Conservation (phyloP, 2,329 filamentous ascomycete species). For the Alternaria burnsii region DNA sequence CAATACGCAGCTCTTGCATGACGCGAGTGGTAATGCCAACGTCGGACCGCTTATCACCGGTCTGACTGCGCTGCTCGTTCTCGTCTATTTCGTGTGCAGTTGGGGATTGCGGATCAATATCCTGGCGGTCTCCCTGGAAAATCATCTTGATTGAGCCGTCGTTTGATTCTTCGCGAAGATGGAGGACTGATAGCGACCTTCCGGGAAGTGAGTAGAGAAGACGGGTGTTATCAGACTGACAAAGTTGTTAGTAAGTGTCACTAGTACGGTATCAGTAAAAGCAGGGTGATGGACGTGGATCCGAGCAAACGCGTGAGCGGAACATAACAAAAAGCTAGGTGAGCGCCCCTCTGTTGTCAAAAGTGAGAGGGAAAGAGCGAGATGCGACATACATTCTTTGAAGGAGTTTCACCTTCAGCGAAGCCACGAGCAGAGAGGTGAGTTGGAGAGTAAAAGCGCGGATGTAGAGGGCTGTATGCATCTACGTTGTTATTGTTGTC, state of each 20-base stretch:
- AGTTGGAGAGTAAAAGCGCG: constrained; percentile 45
- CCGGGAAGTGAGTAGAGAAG: constrained; percentile 32
- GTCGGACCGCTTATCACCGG: constrained; percentile 8
- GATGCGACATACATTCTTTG: constrained; percentile 43
- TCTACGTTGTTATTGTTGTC: not conserved
- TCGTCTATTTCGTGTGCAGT: constrained; percentile 17
- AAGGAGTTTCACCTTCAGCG: constrained; percentile 35
- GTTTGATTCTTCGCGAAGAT: constrained; percentile 21
- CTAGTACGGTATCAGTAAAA: not conserved
- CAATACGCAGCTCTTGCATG: constrained; percentile 33
- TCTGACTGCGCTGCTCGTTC: constrained; percentile 6
- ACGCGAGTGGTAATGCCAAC: constrained; percentile 20
- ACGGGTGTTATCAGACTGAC: constrained; percentile 36
- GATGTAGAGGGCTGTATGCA: constrained; percentile 23
- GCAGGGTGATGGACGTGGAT: constrained; percentile 15
- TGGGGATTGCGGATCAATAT: constrained; percentile 29
- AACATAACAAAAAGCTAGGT: constrained; percentile 9
- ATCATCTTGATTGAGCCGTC: constrained; percentile 35
- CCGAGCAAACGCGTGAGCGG: constrained; percentile 1
- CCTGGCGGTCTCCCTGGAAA: constrained; percentile 34
- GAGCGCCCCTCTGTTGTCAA: constrained; percentile 9
- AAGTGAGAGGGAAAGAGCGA: constrained; percentile 24
- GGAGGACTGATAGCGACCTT: constrained; percentile 9
- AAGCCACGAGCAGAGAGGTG: constrained; percentile 27
- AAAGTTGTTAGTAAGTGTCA: constrained; percentile 17